A percentile compares a stretch with the other conserved stretches of the same genome.
phyloP scores from a whole-genome alignment of 371 early-diverging fungal species.

The Cokeromyces recurvatus region DNA sequence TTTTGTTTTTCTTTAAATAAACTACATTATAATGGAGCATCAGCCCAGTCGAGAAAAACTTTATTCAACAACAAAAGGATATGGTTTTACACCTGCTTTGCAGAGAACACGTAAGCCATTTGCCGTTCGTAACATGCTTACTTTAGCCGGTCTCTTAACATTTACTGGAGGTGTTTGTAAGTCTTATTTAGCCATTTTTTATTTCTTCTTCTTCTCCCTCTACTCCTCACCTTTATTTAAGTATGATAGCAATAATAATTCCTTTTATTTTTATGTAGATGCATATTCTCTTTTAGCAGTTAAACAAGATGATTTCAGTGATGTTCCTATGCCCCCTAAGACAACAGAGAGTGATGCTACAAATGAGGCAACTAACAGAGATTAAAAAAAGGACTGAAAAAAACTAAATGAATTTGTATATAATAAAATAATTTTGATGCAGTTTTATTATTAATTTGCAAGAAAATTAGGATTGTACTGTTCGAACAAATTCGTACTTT shows the following conservation, averaged over 20 bases:
- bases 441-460: too few species aligned
- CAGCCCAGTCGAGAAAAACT: constrained; percentile 38
- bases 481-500: constrained; percentile 8
- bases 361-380: too few species aligned
- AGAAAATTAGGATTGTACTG: too few species aligned
- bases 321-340: constrained; percentile 48
- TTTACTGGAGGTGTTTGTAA: constrained; percentile 56
- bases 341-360: too few species aligned
- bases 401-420: too few species aligned
- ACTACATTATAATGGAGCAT: constrained; percentile 22
- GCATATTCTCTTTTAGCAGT: constrained; percentile 54
- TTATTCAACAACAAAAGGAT: constrained; percentile 43
- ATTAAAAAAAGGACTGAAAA: constrained; percentile 23
- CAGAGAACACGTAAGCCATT: constrained; percentile 53
- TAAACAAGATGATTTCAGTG: constrained; percentile 59
- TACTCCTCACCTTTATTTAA: too few species aligned
- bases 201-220: background rate
- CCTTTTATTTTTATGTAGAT: constrained; percentile 15
- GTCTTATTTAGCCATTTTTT: constrained; percentile 3
- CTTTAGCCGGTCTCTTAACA: constrained; percentile 40
- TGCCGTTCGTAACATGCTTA: constrained; percentile 38
- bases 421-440: too few species aligned
- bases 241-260: background rate
- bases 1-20: too few species aligned
- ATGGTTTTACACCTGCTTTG: constrained; percentile 50